Percentiles rank a stretch among this genome's conserved stretches.
phyloP scores from a whole-genome alignment of 2,329 filamentous ascomycete genomes.

The Epichloe hybrida region DNA sequence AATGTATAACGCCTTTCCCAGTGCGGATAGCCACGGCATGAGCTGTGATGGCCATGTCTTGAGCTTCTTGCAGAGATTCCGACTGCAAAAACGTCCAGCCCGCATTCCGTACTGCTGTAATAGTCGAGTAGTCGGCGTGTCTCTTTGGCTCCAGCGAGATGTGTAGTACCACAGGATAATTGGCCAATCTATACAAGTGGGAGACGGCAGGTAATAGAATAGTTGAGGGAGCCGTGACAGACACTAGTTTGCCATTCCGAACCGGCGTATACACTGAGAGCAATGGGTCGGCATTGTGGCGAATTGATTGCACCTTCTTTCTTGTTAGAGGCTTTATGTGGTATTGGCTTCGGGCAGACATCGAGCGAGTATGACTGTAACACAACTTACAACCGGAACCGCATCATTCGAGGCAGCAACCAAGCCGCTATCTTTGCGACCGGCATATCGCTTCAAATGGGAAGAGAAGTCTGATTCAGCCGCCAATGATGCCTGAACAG shows the following conservation, averaged over 20 bases:
- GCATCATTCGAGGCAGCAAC: conserved; percentile 48
- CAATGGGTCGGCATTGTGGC: conserved; percentile 86
- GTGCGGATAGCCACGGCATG: conserved; percentile 86
- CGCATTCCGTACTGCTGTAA: conserved; percentile 88
- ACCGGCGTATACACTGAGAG: conserved; percentile 81
- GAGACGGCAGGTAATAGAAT: conserved; percentile 81
- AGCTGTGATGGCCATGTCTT: conserved; percentile 87
- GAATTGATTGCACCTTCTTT: conserved; percentile 57
- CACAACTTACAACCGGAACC: conserved; percentile 54
- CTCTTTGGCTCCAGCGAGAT: conserved; percentile 68
- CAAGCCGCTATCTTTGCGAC: conserved; percentile 53
- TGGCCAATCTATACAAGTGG: conserved; percentile 89
- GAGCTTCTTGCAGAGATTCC: conserved; percentile 81
- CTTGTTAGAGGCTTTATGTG: background rate
- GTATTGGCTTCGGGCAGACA: conserved; percentile 5
- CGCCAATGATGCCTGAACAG: conserved; percentile 77
- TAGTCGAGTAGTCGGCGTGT: conserved; percentile 86
- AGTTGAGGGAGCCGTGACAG: conserved; percentile 74
- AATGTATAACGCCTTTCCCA: conserved; percentile 96
- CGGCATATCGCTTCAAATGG: conserved; percentile 58
- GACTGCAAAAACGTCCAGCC: conserved; percentile 96
- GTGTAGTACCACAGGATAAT: conserved; percentile 86
- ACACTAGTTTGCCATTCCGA: conserved; percentile 71
- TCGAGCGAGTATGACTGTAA: background rate
- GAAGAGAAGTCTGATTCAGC: conserved; percentile 76